Percentiles rank a stretch among this genome's conserved stretches.
Evolutionary conservation across 805 yeast species (phyloP).

Genomic region (Pichia exigua): DNA sequence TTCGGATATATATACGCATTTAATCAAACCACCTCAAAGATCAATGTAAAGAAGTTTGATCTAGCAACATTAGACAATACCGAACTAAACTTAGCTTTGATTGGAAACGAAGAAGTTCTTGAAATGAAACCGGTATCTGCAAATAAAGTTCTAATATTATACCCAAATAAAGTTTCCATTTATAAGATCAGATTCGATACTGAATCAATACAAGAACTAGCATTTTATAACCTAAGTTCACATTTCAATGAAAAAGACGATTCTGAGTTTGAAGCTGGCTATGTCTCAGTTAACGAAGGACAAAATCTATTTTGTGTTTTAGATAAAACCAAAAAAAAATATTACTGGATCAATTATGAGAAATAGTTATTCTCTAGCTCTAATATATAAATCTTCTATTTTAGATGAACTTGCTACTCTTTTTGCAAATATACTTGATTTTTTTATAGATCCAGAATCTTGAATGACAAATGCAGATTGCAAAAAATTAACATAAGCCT

Average conservation of each 20-base stretch:
- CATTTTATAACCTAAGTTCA: neutral
- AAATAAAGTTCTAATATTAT: neutral
- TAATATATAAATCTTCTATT: neutral
- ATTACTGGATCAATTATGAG: conserved; percentile 13
- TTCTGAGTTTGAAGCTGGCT: conserved; percentile 23
- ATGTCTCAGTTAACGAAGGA: conserved; percentile 27
- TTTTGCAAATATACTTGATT: conserved; percentile 5
- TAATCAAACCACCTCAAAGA: neutral
- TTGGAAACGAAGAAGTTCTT: neutral
- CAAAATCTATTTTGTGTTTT: conserved; percentile 33
- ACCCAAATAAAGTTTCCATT: neutral
- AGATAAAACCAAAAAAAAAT: conserved; percentile 33
- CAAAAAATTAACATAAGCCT: conserved; percentile 15
- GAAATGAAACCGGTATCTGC: neutral
- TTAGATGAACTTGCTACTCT: conserved; percentile 9
- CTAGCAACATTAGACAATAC: neutral
- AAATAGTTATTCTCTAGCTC: neutral
- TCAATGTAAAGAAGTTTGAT: neutral
- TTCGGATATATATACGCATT: neutral
- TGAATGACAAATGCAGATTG: conserved; percentile 9
- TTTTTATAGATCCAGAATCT: conserved; percentile 12
- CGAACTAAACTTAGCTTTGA: neutral
- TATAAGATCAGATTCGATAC: neutral
- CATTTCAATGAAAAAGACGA: neutral
- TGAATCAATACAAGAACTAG: neutral